These are phyloP conservation scores for Penicillium herquei DNA, from an alignment of 495 filamentous ascomycete species.

Conservation along the genomic window DNA sequence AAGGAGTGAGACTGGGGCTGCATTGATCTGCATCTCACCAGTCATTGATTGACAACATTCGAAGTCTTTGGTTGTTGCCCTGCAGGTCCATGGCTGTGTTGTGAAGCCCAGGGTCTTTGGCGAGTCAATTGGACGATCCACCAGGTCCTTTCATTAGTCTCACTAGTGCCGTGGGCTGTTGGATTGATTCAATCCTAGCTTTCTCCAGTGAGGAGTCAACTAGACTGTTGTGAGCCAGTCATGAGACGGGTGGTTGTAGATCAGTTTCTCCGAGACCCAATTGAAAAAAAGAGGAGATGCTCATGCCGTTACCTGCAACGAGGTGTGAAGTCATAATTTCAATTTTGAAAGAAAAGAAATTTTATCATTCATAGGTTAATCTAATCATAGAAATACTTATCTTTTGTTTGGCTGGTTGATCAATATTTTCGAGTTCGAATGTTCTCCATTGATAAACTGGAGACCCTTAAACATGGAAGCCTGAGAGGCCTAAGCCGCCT, in stretches of 20 bases:
- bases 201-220: conserved; percentile 4
- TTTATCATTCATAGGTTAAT: no score
- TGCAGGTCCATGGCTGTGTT: neutral
- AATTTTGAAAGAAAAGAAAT: no score
- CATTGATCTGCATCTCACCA: no score
- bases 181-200: neutral
- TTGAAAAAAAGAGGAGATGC: neutral
- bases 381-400: no score
- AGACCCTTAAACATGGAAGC: no score
- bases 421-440: no score
- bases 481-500: neutral
- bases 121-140: neutral
- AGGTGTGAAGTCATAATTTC: no score
- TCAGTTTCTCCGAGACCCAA: neutral
- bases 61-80: neutral
- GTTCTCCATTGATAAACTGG: no score
- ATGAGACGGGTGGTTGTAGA: neutral
- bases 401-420: no score
- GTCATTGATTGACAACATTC: no score
- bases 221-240: neutral
- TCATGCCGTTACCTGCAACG: neutral
- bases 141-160: neutral
- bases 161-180: neutral
- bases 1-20: no score
- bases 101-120: neutral